A percentile compares a stretch with the other conserved stretches of the same genome.
phyloP scores from a whole-genome alignment of 805 yeast genomes.

The Wickerhamiella allomyrinae region DNA sequence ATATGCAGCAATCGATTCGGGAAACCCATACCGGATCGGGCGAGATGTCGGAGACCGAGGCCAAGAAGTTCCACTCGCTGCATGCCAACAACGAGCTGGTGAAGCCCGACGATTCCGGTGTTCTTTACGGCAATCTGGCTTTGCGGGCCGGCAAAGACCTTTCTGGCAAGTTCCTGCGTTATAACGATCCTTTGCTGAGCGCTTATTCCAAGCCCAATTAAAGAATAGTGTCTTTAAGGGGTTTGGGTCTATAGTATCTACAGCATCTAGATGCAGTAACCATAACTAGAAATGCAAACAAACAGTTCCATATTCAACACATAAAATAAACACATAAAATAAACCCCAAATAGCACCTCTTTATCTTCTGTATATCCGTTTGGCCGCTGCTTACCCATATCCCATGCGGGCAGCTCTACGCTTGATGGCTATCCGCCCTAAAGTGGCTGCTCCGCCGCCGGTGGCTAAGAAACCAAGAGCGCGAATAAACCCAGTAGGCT shows the following conservation, averaged over 20 bases:
- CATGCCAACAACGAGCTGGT: constrained; percentile 44
- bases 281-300: too few relatives aligned
- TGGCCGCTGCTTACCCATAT: too few relatives aligned
- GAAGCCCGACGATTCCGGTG: constrained; percentile 59
- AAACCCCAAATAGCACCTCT: too few relatives aligned
- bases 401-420: background rate
- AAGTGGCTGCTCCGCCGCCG: background rate
- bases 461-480: background rate
- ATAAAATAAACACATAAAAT: too few relatives aligned
- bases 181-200: constrained; percentile 20
- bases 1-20: constrained; percentile 75
- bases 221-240: too few relatives aligned
- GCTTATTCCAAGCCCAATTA: background rate
- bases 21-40: constrained; percentile 35
- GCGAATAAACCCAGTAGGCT: constrained; percentile 1
- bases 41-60: constrained; percentile 46
- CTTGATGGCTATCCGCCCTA: background rate
- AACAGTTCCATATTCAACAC: too few relatives aligned
- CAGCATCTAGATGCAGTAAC: too few relatives aligned
- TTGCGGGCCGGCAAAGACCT: constrained; percentile 42
- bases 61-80: constrained; percentile 49
- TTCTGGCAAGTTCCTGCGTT: constrained; percentile 58
- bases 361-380: too few relatives aligned
- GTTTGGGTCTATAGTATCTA: too few relatives aligned
- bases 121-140: constrained; percentile 52